A percentile compares a stretch with the other conserved stretches of the same genome.
These are phyloP conservation scores for Cryptococcus sp. DNA, from an alignment of 1,284 basidiomycete genomes.

Conservation along the genomic window DNA sequence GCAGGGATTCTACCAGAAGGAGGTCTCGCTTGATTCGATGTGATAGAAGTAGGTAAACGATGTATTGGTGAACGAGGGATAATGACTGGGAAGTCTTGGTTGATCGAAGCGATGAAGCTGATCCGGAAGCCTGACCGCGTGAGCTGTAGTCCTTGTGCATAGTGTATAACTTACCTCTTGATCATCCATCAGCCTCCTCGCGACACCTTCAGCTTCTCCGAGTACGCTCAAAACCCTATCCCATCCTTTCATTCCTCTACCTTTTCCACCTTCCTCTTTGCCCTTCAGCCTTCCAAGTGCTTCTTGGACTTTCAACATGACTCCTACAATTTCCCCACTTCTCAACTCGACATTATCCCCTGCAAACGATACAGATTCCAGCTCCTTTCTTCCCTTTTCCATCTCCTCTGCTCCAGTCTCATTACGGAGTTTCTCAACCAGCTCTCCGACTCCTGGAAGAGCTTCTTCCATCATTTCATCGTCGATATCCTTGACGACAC, in stretches of 20 bases:
- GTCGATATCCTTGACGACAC: slow-evolving; percentile 65
- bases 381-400: slow-evolving; percentile 54
- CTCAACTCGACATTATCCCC: slow-evolving; percentile 77
- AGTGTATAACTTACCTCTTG: slow-evolving; percentile 60
- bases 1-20: slow-evolving; percentile 66
- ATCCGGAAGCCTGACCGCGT: slow-evolving; percentile 20
- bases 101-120: slow-evolving; percentile 31
- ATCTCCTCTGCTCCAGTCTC: slow-evolving; percentile 50
- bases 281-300: slow-evolving; percentile 55
- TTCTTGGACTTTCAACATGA: slow-evolving; percentile 74
- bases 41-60: slow-evolving; percentile 77
- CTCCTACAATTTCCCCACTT: slow-evolving; percentile 86
- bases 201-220: slow-evolving; percentile 80
- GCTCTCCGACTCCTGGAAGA: slow-evolving; percentile 27
- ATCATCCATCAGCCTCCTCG: slow-evolving; percentile 69
- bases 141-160: background rate
- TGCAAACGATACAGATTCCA: slow-evolving; percentile 70
- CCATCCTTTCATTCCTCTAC: slow-evolving; percentile 55
- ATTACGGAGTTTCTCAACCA: slow-evolving; percentile 28
- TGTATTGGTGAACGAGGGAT: slow-evolving; percentile 76
- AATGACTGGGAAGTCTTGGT: slow-evolving; percentile 47
- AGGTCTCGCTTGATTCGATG: slow-evolving; percentile 82
- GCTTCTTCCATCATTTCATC: slow-evolving; percentile 57
- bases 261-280: slow-evolving; percentile 47
- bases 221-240: slow-evolving; percentile 75